These are phyloP conservation scores for Septoria petroselini DNA, from an alignment of 2,329 filamentous ascomycete species.

Conservation along the genomic window DNA sequence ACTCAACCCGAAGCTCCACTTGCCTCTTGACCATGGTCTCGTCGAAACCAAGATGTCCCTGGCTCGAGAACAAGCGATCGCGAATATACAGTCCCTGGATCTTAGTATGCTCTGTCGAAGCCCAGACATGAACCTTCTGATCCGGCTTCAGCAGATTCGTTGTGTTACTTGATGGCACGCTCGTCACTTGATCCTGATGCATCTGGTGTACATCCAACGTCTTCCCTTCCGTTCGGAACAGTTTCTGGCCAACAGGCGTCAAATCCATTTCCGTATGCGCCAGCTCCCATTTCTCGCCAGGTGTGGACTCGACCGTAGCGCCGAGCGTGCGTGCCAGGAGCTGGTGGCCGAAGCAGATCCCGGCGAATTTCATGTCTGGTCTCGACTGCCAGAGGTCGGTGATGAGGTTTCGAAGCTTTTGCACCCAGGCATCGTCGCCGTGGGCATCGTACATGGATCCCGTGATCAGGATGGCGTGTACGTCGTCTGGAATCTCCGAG, in stretches of 20 bases:
- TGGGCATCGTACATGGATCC: slow-evolving; percentile 51
- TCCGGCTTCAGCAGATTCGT: slow-evolving; percentile 40
- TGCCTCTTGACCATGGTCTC: slow-evolving; percentile 47
- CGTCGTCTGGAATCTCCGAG: slow-evolving; percentile 47
- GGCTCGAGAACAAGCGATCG: slow-evolving; percentile 47
- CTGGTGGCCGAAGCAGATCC: slow-evolving; percentile 52
- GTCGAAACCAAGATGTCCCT: slow-evolving; percentile 49
- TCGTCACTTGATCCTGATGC: slow-evolving; percentile 47
- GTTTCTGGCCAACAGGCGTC: slow-evolving; percentile 40
- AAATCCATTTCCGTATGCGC: slow-evolving; percentile 45
- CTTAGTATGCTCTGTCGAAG: slow-evolving; percentile 44
- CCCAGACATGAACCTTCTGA: slow-evolving; percentile 51
- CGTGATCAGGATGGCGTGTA: slow-evolving; percentile 47
- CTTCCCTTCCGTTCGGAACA: slow-evolving; percentile 41
- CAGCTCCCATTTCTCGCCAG: slow-evolving; percentile 48
- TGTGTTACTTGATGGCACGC: slow-evolving; percentile 34
- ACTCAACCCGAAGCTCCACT: slow-evolving; percentile 46
- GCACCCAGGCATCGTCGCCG: slow-evolving; percentile 46
- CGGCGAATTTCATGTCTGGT: slow-evolving; percentile 51
- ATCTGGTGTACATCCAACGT: slow-evolving; percentile 47
- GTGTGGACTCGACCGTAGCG: slow-evolving; percentile 39
- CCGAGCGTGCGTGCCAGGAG: slow-evolving; percentile 47
- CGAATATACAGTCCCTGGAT: slow-evolving; percentile 49
- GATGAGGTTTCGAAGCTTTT: slow-evolving; percentile 46
- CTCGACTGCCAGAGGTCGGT: slow-evolving; percentile 51